Conservation (phyloP, 768 basidiomycete genomes). For the Terana coerulea region DNA sequence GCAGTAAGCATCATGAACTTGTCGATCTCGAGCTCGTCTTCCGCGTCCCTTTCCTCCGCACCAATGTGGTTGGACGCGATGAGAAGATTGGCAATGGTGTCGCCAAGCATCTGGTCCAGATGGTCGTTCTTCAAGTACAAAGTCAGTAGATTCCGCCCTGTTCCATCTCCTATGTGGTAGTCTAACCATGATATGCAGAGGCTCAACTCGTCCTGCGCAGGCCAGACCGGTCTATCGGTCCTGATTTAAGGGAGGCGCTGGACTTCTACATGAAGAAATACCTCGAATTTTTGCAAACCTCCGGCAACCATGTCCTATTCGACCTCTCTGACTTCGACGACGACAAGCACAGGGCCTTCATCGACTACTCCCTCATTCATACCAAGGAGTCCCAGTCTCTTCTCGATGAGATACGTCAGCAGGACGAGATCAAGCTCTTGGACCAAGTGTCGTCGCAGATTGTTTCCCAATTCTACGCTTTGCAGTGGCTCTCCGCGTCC, state of each 20-base stretch:
- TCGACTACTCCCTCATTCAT: constrained; percentile 18
- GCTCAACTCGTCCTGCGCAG: constrained; percentile 3
- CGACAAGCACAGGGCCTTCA: constrained; percentile 2
- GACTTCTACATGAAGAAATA: constrained; percentile 18
- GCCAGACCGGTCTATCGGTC: not conserved
- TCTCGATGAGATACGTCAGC: not conserved
- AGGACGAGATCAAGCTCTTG: not conserved
- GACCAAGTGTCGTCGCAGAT: not conserved
- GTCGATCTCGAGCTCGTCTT: constrained; percentile 14
- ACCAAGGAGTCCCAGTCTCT: constrained; percentile 13
- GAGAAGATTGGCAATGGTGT: not conserved
- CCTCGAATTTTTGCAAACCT: constrained; percentile 19
- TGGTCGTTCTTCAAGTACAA: not conserved
- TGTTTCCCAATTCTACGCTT: not conserved
- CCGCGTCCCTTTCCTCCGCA: constrained; percentile 16
- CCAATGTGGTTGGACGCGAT: constrained; percentile 1
- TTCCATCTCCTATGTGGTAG: not conserved
- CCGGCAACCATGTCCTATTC: constrained; percentile 22
- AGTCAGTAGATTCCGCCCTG: not conserved
- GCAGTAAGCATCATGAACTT: not conserved
- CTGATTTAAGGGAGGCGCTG: constrained; percentile 3
- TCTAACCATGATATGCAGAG: not conserved
- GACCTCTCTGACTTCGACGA: constrained; percentile 25
- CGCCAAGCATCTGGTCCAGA: constrained; percentile 7
- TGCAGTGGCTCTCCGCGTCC: not conserved